Conservation (phyloP, 345 rosid genomes). For the Angophora floribunda region DNA sequence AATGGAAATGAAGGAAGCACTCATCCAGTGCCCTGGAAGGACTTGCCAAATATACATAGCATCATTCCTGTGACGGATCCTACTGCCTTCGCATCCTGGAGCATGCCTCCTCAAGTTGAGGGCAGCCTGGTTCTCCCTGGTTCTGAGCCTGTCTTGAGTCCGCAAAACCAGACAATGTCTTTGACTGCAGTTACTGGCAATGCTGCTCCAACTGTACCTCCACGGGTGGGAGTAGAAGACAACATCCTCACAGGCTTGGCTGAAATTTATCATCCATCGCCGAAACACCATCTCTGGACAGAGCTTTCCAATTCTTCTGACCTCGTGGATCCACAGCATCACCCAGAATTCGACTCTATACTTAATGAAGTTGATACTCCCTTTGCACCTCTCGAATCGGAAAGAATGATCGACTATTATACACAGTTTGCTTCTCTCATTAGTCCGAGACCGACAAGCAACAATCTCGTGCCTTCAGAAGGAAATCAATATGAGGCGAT, state of each 20-base stretch:
- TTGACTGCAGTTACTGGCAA: neutral
- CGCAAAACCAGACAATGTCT: neutral
- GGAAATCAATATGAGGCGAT: neutral
- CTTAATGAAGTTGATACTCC: neutral
- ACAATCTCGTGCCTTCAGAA: neutral
- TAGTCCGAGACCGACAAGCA: neutral
- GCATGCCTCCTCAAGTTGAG: neutral
- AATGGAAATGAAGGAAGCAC: neutral
- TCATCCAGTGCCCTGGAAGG: neutral
- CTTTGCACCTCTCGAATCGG: neutral
- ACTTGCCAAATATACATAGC: neutral
- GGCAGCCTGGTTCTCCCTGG: neutral
- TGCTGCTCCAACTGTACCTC: neutral
- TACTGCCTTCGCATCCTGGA: neutral
- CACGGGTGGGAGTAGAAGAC: neutral
- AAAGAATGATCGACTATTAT: neutral
- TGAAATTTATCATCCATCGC: neutral
- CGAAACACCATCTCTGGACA: neutral
- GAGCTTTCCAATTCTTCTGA: neutral
- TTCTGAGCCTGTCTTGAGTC: neutral
- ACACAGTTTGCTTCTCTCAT: neutral
- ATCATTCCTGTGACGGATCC: neutral
- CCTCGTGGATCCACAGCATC: neutral
- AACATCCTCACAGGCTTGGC: neutral
- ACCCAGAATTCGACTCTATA: neutral